A percentile compares a stretch with the other conserved stretches of the same genome.
Conservation (phyloP, 192 early-diverging fungal genomes). For the Coemansia sp. region DNA sequence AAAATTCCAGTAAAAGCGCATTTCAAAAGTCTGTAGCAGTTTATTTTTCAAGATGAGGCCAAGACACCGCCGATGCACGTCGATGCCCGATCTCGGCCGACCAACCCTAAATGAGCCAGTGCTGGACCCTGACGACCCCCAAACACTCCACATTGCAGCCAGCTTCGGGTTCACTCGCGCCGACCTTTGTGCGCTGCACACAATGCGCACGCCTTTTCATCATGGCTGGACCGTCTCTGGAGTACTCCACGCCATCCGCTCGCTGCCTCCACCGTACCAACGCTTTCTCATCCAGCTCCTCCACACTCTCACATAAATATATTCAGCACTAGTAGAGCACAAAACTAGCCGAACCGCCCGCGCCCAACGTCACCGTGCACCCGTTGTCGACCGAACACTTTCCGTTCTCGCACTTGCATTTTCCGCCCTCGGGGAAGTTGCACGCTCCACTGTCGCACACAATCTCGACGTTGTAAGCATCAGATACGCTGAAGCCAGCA, state of each 20-base stretch:
- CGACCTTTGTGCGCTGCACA: neutral
- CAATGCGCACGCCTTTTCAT: neutral
- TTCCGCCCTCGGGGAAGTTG: conserved; percentile 46
- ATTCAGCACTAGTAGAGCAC: conserved; percentile 25
- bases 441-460: conserved; percentile 29
- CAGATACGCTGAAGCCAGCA: conserved; percentile 25
- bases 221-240: neutral
- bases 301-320: neutral
- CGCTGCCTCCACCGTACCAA: neutral
- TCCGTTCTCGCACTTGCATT: conserved; percentile 51
- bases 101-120: neutral
- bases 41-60: neutral
- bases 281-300: neutral
- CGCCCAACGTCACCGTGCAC: conserved; percentile 38
- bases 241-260: neutral
- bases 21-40: too few species aligned
- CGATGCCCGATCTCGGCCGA: neutral
- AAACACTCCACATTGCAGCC: neutral
- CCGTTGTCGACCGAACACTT: conserved; percentile 49
- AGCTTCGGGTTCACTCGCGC: neutral
- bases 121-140: neutral
- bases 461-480: conserved; percentile 39
- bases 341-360: conserved; percentile 28
- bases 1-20: too few species aligned
- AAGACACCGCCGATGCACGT: neutral